Base-by-base conservation (phyloP, 139 green algal species). In the Chlamydomonas sphaeroides region DNA sequence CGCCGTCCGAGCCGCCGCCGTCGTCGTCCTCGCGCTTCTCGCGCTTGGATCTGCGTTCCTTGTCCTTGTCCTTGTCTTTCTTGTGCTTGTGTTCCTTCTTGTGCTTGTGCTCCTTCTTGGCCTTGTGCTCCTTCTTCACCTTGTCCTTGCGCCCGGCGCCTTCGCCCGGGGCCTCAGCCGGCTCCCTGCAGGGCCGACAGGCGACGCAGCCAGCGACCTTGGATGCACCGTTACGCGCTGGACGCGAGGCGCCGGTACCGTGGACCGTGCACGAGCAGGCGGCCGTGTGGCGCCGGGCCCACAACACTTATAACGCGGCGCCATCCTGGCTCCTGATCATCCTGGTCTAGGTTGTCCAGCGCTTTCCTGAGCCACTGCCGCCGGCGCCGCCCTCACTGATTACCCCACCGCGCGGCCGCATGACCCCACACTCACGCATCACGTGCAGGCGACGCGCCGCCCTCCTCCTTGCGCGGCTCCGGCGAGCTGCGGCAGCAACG, bases 41-140 rank as follows among this genome's bases (percentile, higher is more conserved):
- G 42, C 69, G 57, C 57, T 74, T 79, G 28, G 75, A 66, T 28
- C 84, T 78, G 11, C 78, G n/a, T 39, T 88, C 78, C 68, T 69
- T 84, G 32, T 88, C 42, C 23, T 84, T 51, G 30, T 83, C 68
- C 68, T 85, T 81, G 23, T 80, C 68, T 23, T 85, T 79, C 56
- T 79, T 79, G 42, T 85, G 57, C 41, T 74, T 65, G 56, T 70
- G 33, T 30, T 66, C 48, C 68, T 85, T 70, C 39, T 68, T n/a
- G 68, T 80, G 28, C 61, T 51, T 72, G 35, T 65, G 45, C 30
- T 67, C 62, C 73, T 65, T 62, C 66, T 79, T 70, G 26, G 39
- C 61, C 17, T 45, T 15, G 0, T 68, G 48, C 63, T 71, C 65
- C 65, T 59, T 75, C 18, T 48, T 11, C 6, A 7, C n/a, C 51